These are phyloP conservation scores for Platanus orientalis DNA, from an alignment of 164 flowering plant genomes.

Conservation along the genomic window DNA sequence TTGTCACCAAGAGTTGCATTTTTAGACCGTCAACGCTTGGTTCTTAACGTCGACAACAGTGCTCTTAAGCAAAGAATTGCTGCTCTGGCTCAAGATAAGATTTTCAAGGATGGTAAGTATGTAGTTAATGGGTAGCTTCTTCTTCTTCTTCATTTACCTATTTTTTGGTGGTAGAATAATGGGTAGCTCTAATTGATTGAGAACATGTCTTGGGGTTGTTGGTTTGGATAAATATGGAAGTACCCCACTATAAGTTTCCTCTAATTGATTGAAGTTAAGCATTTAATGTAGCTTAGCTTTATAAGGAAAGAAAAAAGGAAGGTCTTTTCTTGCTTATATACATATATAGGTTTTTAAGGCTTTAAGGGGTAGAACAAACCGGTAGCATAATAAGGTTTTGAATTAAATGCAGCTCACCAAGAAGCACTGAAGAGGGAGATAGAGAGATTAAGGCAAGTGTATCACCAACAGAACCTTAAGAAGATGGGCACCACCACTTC, in stretches of 20 bases:
- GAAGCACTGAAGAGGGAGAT: slow-evolving; percentile 85
- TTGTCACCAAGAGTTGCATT: slow-evolving; percentile 81
- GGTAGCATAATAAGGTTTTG: background rate
- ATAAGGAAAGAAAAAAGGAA: too few species aligned
- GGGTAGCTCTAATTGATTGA: too few species aligned
- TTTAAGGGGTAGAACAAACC: background rate
- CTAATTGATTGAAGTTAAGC: too few species aligned
- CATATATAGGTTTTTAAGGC: background rate
- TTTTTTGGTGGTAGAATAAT: too few species aligned
- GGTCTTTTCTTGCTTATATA: too few species aligned
- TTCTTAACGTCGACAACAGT: slow-evolving; percentile 79
- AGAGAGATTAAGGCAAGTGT: slow-evolving; percentile 78
- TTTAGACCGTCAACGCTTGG: slow-evolving; percentile 75
- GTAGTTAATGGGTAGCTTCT: background rate
- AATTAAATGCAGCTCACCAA: slow-evolving; percentile 69
- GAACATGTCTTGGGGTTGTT: too few species aligned
- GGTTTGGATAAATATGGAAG: too few species aligned
- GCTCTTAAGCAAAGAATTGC: slow-evolving; percentile 88
- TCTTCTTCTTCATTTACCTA: too few species aligned
- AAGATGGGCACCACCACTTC: slow-evolving; percentile 33
- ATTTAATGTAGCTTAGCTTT: too few species aligned
- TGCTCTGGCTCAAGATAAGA: slow-evolving; percentile 79
- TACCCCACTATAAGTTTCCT: too few species aligned
- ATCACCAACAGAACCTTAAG: slow-evolving; percentile 53
- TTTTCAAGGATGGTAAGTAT: slow-evolving; percentile 75